A percentile compares a stretch with the other conserved stretches of the same genome.
phyloP scores from a whole-genome alignment of 768 basidiomycete genomes.

The Xanthoconium stramineum region DNA sequence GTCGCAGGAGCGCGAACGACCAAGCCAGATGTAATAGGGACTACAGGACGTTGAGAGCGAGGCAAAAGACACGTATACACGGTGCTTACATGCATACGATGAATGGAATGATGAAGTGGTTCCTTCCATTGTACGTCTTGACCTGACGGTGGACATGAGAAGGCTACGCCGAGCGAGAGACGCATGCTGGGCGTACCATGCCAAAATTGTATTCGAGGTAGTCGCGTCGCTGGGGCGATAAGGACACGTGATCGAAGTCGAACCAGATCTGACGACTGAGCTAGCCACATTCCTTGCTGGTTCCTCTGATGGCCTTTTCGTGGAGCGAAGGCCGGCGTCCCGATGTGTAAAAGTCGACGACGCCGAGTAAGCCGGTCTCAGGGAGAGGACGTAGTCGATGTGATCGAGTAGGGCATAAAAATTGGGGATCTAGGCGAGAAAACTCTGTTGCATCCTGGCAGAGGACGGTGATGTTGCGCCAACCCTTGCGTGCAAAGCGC shows the following conservation, averaged over 20 bases:
- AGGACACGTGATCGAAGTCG: constrained; percentile 52
- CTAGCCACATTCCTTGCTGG: constrained; percentile 59
- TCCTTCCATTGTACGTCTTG: constrained; percentile 71
- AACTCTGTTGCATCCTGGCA: constrained; percentile 73
- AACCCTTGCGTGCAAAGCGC: constrained; percentile 62
- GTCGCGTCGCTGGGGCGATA: constrained; percentile 58
- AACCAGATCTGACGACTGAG: constrained; percentile 65
- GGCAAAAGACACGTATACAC: neutral
- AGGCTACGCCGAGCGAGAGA: neutral
- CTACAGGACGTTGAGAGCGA: constrained; percentile 27
- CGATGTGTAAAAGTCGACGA: constrained; percentile 74
- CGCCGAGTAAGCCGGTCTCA: constrained; percentile 55
- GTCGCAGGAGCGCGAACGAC: constrained; percentile 60
- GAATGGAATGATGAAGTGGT: constrained; percentile 64
- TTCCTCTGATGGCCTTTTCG: constrained; percentile 61
- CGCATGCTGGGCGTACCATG: constrained; percentile 42
- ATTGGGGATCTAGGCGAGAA: constrained; percentile 48
- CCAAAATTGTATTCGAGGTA: constrained; percentile 80
- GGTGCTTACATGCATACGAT: constrained; percentile 56
- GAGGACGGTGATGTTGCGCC: constrained; percentile 69
- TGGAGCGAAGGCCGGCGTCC: constrained; percentile 52
- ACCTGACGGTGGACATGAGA: constrained; percentile 30
- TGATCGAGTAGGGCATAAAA: constrained; percentile 67
- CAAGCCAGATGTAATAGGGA: constrained; percentile 75
- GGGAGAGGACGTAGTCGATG: constrained; percentile 63